Base-by-base conservation (phyloP, 2,329 filamentous ascomycete genomes). In the Paecilomyces variotii region DNA sequence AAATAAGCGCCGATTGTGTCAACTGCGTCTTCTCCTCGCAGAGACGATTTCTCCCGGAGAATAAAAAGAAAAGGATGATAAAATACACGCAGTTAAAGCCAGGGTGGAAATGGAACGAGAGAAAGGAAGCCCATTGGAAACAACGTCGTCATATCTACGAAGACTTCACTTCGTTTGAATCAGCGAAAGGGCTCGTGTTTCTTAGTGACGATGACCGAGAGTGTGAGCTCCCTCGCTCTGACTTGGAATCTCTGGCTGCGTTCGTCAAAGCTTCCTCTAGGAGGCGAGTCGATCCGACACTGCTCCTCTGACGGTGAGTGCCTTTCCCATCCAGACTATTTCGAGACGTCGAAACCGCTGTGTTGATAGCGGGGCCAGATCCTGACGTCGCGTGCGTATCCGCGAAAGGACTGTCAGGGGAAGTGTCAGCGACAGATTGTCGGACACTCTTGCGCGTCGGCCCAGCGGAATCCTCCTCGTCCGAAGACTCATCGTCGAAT, bases 401-500 rank as follows among this genome's bases (percentile, higher is more conserved):
- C 25, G 50, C 50, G 24, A 52, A 52, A n/a, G 50, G 50, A 52
- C 50, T 52, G 11, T 52, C n/a, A 45, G 39, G 39, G 2, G 39
- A 45, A 6, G 24, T 28, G 25, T 52, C 25, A 26, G 10, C 50
- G 25, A 52, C 19, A 24, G 50, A 26, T 5, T 26, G 50, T 14
- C 50, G 24, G 12, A 12, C 50, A 28, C 50, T 52, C 50, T 28
- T 26, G 7, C 25, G 50, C 1, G 24, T 4, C 5, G 6, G 50
- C 25, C 27, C 10, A 4, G 10, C 11, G 1, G 50, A 4, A 14
- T 67, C 64, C 32, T 70, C 68, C 30, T 74, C 71, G 34, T 71
- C 67, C 4, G 70, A 72, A 10, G 71, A 73, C 57, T 61, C 69
- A 27, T 64, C 67, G 32, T 73, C 71, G 52, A 72, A 73, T 27